Evolutionary conservation across 1,284 basidiomycete species (phyloP), one percentile per base, ranked within the genome.

Genomic region (Gymnopus androsaceus): DNA sequence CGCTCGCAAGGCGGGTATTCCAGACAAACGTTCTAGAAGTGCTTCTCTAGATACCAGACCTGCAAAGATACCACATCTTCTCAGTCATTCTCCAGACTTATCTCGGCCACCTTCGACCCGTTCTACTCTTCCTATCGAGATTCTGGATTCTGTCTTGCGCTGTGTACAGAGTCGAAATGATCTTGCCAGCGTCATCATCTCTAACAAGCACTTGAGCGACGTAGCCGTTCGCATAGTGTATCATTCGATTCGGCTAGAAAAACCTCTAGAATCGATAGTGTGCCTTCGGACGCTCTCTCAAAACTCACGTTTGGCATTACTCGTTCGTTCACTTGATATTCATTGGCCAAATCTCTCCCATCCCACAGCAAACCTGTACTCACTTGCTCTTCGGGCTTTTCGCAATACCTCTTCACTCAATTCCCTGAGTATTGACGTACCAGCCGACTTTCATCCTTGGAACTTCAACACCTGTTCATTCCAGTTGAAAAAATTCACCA

Each of bases 381-480:
- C 63, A 21, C 75, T 85, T 36, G 68, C 85, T 23, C 69, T 73
- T n/a, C 66, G 69, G 30, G 68, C 73, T 5, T 73, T 86, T 33
- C 63, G 59, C 14, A 68, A 69, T 11, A 73, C 81, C 41, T 59
- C 63, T 19, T 59, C 59, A 37, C 75, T 85, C n/a, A 61, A 61
- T 30, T 62, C 71, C 30, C 76, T 86, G 40, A 66, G 66, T 36
- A 70, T 86, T 59, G 83, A 85, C 55, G 72, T 85, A 49, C 63
- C 69, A 27, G 59, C 77, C 69, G 53, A 58, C 12, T 58, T 58
- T 40, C 53, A 54, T 28, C 61, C 73, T 53, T 83, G 81, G 79
- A 69, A 79, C 34, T 71, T 83, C n/a, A 64, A 72, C 3, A 71
- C 67, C 4, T 75, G 73, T 48, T 63, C 72, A 2, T 80, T 82